Percentiles rank a stretch among this genome's conserved stretches.
Conservation (phyloP, 2,329 filamentous ascomycete species). For the Hypoxylon sp. region DNA sequence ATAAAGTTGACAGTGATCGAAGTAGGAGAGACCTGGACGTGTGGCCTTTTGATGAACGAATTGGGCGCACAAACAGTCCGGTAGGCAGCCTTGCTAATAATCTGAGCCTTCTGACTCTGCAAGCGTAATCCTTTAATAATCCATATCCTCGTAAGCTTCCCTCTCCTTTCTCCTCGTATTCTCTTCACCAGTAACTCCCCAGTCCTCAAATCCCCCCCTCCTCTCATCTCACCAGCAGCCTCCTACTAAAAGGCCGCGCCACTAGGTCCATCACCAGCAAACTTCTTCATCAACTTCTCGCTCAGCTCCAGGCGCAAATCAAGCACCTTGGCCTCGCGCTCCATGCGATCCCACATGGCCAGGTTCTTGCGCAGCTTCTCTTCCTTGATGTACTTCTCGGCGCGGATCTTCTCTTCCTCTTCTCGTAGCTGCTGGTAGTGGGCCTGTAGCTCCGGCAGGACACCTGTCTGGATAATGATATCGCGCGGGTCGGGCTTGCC, state of each 20-base stretch:
- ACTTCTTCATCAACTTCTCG: slow-evolving; percentile 69
- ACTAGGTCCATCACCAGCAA: slow-evolving; percentile 69
- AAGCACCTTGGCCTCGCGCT: slow-evolving; percentile 68
- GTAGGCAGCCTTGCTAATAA: neutral
- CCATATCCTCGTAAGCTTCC: neutral
- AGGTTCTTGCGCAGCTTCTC: slow-evolving; percentile 69
- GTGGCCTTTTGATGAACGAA: neutral
- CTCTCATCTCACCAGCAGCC: neutral
- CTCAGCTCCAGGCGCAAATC: slow-evolving; percentile 70
- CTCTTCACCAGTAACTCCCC: neutral
- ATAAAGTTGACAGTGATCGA: neutral
- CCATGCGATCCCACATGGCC: slow-evolving; percentile 67
- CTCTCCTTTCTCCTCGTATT: neutral
- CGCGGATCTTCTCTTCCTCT: slow-evolving; percentile 70
- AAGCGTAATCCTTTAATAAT: neutral
- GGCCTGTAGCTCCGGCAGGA: slow-evolving; percentile 68
- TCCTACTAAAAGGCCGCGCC: slow-evolving; percentile 66
- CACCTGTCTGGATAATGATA: slow-evolving; percentile 61
- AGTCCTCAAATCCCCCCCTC: neutral
- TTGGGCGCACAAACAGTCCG: neutral
- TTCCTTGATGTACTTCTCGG: slow-evolving; percentile 67
- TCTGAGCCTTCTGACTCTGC: neutral
- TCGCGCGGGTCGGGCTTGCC: slow-evolving; percentile 68
- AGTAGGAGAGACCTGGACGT: neutral
- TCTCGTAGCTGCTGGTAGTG: slow-evolving; percentile 69